Percentiles rank a stretch among this genome's conserved stretches.
Conservation (phyloP, 1,284 basidiomycete species). For the Trichosporon sp. region DNA sequence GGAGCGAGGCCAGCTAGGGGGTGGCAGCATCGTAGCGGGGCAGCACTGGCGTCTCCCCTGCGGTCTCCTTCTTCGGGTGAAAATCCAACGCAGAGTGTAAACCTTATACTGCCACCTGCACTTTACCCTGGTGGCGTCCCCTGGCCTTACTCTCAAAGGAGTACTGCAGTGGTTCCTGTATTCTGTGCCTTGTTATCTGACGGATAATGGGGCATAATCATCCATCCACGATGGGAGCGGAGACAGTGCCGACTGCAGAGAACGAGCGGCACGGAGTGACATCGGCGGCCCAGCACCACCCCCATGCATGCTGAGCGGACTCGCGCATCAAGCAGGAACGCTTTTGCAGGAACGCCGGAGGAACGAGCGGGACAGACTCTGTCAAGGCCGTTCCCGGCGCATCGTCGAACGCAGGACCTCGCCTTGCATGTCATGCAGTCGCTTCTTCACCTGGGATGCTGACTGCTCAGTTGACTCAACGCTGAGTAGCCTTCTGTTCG, state of each 20-base stretch:
- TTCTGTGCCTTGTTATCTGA: background rate
- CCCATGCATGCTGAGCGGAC: background rate
- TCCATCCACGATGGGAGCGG: background rate
- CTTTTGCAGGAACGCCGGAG: background rate
- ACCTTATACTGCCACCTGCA: constrained; percentile 6
- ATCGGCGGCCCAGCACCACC: background rate
- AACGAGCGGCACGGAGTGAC: background rate
- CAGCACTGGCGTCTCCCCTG: background rate
- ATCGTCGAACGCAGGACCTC: background rate
- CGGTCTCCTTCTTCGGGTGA: constrained; percentile 6
- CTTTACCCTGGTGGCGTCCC: background rate
- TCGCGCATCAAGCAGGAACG: background rate
- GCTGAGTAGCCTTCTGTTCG: background rate
- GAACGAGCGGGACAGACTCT: constrained; percentile 1
- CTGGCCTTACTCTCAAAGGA: background rate
- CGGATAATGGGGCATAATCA: background rate
- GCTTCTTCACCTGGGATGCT: background rate
- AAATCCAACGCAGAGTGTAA: constrained; percentile 7
- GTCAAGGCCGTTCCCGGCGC: background rate
- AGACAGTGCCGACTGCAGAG: background rate
- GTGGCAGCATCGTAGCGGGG: background rate
- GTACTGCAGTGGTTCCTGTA: constrained; percentile 1
- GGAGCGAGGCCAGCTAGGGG: background rate
- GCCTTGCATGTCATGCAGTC: background rate
- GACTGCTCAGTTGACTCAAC: background rate